A percentile compares a stretch with the other conserved stretches of the same genome.
phyloP scores from a whole-genome alignment of 2,329 filamentous ascomycete species.

The Parasarocladium wereldwijsianum region DNA sequence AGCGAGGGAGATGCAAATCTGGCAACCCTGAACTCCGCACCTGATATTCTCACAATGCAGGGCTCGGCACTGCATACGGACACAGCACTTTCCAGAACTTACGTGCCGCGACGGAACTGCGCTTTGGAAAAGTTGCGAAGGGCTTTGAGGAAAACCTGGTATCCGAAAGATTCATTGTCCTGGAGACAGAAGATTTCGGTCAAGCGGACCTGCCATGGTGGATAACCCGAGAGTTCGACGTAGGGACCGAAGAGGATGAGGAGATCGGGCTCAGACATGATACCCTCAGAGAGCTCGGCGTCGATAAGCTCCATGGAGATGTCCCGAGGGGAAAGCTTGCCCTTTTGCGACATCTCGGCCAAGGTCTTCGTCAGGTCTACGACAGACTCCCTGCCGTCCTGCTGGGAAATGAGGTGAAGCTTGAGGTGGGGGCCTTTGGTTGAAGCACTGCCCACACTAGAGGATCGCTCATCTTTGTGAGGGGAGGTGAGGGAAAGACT shows the following conservation, averaged over 20 bases:
- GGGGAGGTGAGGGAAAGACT: slow-evolving; percentile 43
- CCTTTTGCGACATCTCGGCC: slow-evolving; percentile 84
- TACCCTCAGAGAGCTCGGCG: slow-evolving; percentile 63
- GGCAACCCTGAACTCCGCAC: slow-evolving; percentile 17
- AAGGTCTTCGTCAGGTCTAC: slow-evolving; percentile 92
- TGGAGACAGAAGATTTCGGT: slow-evolving; percentile 80
- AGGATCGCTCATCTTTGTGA: slow-evolving; percentile 23
- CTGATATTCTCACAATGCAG: too few species aligned
- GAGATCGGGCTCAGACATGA: slow-evolving; percentile 82
- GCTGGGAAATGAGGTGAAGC: slow-evolving; percentile 68
- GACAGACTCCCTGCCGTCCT: slow-evolving; percentile 84
- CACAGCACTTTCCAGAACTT: too few species aligned
- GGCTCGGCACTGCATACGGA: too few species aligned
- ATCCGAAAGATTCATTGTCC: slow-evolving; percentile 73
- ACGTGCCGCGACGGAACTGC: slow-evolving; percentile 72
- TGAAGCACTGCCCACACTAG: slow-evolving; percentile 11
- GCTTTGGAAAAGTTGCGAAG: slow-evolving; percentile 74
- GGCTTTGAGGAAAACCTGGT: slow-evolving; percentile 81
- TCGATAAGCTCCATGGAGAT: slow-evolving; percentile 80
- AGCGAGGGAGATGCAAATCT: slow-evolving; percentile 32
- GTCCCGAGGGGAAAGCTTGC: slow-evolving; percentile 67
- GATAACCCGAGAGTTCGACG: slow-evolving; percentile 78
- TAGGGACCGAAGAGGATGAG: slow-evolving; percentile 75
- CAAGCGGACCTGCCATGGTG: slow-evolving; percentile 88
- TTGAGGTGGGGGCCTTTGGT: slow-evolving; percentile 28